Base-by-base conservation (phyloP, 2,329 filamentous ascomycete species). In the Penicillium nordicum region DNA sequence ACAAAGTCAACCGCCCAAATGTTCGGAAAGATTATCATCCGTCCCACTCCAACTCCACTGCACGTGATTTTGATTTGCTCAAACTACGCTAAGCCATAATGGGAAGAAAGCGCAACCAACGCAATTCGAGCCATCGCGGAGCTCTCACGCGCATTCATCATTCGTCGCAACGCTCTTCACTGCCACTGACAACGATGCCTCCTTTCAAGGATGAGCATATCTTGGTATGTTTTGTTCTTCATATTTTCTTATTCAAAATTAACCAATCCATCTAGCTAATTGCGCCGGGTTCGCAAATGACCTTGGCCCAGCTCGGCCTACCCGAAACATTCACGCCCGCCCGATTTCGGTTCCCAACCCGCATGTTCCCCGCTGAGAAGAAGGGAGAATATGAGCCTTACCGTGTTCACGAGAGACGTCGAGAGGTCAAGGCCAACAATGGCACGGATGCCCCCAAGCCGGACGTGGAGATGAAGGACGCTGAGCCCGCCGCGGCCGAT, bases 241-340 rank as follows among this genome's bases (percentile, higher is more conserved):
- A 16, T 16, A 36, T 16, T 23, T 12, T 41, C 9, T 30, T 21
- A 32, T 25, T n/a, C 25, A 32, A 6, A 8, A 18, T 40, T 54
- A 16, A 43, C 38, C 55, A 48, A 52, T 44, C 11, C 43, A 11
- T 54, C n/a, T 54, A 80, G 78, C 74, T 80, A 63, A 80, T 83
- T 71, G 78, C 78, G 67, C 81, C 81, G 50, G 92, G 92, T 70
- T 96, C 92, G 73, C 87, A 89, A 76, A 93, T 88, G 63, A 96
- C 92, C 57, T 85, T 96, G 78, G 92, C 92, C 64, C 92, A 96
- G 82, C 84, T 96, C 40, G 92, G 92, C 50, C 88, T 94, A 66
- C 87, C 86, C 66, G 92, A 97, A 79, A 87, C 85, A n/a, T 88
- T 97, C 74, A 96, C 92, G 36, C 92, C 92, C 42, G 91, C 94